Evolutionary conservation across 2,329 filamentous ascomycete genomes (phyloP).

Genomic region (Cladosporium colombiae): DNA sequence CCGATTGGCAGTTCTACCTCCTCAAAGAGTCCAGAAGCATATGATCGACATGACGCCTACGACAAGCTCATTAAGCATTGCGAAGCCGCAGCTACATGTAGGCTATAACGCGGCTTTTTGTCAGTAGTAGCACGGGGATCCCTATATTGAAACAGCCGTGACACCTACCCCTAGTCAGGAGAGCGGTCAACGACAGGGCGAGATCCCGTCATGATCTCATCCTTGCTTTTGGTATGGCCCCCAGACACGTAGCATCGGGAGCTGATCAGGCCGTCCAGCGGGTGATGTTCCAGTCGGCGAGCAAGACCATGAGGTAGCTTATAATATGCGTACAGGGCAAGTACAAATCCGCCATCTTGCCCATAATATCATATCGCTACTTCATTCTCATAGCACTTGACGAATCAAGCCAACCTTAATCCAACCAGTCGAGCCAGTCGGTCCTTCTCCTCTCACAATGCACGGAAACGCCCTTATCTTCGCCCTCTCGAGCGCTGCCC

Average conservation of each 20-base stretch:
- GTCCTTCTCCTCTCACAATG: background rate
- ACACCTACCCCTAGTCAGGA: background rate
- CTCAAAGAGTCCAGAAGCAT: background rate
- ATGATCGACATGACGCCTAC: background rate
- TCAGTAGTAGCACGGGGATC: background rate
- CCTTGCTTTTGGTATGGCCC: background rate
- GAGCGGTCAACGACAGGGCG: background rate
- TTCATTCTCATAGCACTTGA: background rate
- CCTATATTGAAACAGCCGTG: background rate
- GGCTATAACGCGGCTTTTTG: background rate
- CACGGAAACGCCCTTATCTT: background rate
- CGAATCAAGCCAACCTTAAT: background rate
- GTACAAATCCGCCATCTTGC: background rate
- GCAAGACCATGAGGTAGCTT: background rate
- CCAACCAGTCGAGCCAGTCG: background rate
- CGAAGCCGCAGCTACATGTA: background rate
- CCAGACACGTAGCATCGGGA: background rate
- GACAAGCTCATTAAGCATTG: constrained; percentile 1
- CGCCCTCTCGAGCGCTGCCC: constrained; percentile 25
- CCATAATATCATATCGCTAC: background rate
- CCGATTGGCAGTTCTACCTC: background rate
- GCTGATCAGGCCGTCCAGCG: background rate
- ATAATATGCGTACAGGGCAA: background rate
- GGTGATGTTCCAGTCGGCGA: background rate
- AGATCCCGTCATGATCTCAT: background rate